These are phyloP conservation scores for Gyromitra esculenta DNA, from an alignment of 2,329 filamentous ascomycete species.

Conservation along the genomic window DNA sequence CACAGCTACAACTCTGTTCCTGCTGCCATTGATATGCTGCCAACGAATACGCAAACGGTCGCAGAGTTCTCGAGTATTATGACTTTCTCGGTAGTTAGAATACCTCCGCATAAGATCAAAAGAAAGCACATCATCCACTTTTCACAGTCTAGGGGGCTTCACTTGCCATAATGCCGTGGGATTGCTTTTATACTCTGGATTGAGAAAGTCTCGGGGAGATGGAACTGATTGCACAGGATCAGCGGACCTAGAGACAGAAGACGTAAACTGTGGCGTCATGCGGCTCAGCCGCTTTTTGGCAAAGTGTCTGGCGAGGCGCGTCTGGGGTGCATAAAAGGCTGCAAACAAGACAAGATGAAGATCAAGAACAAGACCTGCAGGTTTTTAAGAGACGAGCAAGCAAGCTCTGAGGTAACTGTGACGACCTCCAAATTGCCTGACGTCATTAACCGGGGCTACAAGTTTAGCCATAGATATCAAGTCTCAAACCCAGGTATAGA, in stretches of 20 bases:
- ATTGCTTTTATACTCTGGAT: not conserved
- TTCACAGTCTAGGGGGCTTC: too few species aligned
- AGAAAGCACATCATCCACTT: too few species aligned
- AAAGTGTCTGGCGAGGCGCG: not conserved
- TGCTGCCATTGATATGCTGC: not conserved
- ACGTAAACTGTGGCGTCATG: slow-evolving; percentile 27
- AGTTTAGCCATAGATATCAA: not conserved
- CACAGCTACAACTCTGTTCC: not conserved
- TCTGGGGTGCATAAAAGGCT: slow-evolving; percentile 20
- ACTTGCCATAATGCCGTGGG: not conserved
- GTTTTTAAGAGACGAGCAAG: not conserved
- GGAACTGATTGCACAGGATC: not conserved
- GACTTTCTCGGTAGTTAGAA: too few species aligned
- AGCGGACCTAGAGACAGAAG: not conserved
- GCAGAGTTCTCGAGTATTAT: not conserved
- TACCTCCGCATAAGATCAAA: too few species aligned
- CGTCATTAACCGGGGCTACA: slow-evolving; percentile 5
- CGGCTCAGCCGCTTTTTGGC: slow-evolving; percentile 1
- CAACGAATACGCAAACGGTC: not conserved
- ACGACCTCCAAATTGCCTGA: slow-evolving; percentile 19
- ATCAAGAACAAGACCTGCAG: slow-evolving; percentile 1
- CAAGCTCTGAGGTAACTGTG: slow-evolving; percentile 31
- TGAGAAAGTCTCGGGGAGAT: not conserved
- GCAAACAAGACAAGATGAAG: slow-evolving; percentile 20
- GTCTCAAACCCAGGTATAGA: not conserved